A percentile compares a stretch with the other conserved stretches of the same genome.
Evolutionary conservation across 1,284 basidiomycete species (phyloP).

Genomic region (Sutorius eximius): DNA sequence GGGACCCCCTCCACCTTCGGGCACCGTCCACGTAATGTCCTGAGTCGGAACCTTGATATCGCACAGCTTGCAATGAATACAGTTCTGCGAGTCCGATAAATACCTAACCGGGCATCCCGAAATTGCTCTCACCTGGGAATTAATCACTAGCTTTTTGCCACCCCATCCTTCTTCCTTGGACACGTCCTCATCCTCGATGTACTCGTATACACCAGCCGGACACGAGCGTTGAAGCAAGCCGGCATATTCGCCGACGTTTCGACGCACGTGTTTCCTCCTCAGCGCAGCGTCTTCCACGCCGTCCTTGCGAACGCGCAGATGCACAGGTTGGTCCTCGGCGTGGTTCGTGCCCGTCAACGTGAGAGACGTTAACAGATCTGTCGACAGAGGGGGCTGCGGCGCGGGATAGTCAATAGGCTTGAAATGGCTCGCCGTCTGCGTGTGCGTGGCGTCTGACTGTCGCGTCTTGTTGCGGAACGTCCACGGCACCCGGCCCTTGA

Average conservation of each 20-base stretch:
- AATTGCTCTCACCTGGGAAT: conserved; percentile 72
- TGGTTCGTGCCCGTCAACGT: conserved; percentile 95
- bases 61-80: conserved; percentile 93
- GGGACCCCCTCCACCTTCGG: conserved; percentile 91
- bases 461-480: conserved; percentile 75
- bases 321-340: conserved; percentile 92
- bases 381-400: conserved; percentile 89
- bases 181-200: conserved; percentile 69
- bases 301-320: conserved; percentile 73
- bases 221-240: conserved; percentile 88
- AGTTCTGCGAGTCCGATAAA: conserved; percentile 52
- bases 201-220: conserved; percentile 97
- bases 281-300: conserved; percentile 48
- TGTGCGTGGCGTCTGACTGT: conserved; percentile 71
- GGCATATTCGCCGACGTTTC: conserved; percentile 81
- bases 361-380: conserved; percentile 91
- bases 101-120: neutral
- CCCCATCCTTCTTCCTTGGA: conserved; percentile 59
- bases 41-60: conserved; percentile 92
- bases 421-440: conserved; percentile 66
- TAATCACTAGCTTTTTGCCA: conserved; percentile 94
- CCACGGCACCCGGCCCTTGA: conserved; percentile 90
- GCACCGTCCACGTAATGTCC: conserved; percentile 93
- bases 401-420: conserved; percentile 89
- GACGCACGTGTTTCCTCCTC: conserved; percentile 66